phyloP scores from a whole-genome alignment of 192 early-diverging fungal genomes.

The Coemansia sp. region DNA sequence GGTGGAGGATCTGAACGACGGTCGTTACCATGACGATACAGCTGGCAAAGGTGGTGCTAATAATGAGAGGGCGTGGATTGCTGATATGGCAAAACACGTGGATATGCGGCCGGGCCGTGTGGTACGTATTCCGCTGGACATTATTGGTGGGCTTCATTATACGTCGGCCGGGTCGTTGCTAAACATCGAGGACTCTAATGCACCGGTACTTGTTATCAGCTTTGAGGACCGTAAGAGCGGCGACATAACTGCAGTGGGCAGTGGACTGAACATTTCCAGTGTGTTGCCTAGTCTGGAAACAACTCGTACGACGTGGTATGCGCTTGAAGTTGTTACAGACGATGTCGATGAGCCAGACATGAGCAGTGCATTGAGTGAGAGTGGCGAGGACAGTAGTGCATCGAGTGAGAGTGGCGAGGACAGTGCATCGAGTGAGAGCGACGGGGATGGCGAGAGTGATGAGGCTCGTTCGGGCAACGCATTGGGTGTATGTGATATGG shows the following conservation, averaged over 20 bases:
- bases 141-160: constrained; percentile 64
- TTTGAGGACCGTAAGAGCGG: constrained; percentile 21
- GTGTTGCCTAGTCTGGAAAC: neutral
- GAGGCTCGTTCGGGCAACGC: no score
- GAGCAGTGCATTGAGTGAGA: neutral
- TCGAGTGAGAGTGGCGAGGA: constrained; percentile 12
- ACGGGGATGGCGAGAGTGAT: neutral
- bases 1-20: constrained; percentile 69
- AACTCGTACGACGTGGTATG: constrained; percentile 18
- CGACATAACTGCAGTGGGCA: neutral
- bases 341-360: constrained; percentile 5
- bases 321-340: constrained; percentile 16
- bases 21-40: constrained; percentile 65
- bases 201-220: constrained; percentile 71
- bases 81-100: neutral
- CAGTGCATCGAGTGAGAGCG: constrained; percentile 8
- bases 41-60: neutral
- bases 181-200: constrained; percentile 69
- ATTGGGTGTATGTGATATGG: neutral
- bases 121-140: constrained; percentile 45
- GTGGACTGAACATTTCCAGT: neutral
- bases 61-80: constrained; percentile 14
- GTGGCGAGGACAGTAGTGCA: neutral
- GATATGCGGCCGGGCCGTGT: constrained; percentile 12
- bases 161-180: constrained; percentile 68